Percentiles rank a stretch among this genome's conserved stretches.
These are phyloP conservation scores for Fraxinus floribunda DNA, from an alignment of 305 asterid species.

Conservation along the genomic window DNA sequence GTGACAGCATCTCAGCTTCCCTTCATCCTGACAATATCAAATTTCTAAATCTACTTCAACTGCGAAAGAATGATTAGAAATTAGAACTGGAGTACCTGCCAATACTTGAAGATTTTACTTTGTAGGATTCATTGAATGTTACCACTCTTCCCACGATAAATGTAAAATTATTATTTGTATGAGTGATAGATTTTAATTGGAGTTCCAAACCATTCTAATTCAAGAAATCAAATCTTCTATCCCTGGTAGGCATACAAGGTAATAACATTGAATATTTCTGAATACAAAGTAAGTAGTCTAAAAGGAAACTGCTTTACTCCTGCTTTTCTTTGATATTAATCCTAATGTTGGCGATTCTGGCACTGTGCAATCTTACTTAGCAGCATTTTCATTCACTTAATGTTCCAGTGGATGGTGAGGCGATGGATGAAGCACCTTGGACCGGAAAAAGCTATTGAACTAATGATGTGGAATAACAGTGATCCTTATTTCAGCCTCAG, in stretches of 20 bases:
- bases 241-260: conserved; percentile 1
- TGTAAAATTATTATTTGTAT: background rate
- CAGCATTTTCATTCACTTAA: conserved; percentile 12
- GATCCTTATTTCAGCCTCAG: conserved; percentile 87
- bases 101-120: background rate
- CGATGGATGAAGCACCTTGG: conserved; percentile 82
- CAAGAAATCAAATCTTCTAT: conserved; percentile 7
- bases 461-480: conserved; percentile 83
- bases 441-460: conserved; percentile 61
- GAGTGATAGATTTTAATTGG: background rate
- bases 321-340: conserved; percentile 7
- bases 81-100: background rate
- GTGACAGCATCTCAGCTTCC: background rate
- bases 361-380: conserved; percentile 13
- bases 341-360: conserved; percentile 13
- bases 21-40: background rate
- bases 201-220: background rate
- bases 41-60: background rate
- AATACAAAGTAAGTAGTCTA: background rate
- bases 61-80: background rate
- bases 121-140: background rate
- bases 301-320: background rate
- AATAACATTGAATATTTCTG: background rate
- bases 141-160: background rate
- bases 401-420: conserved; percentile 92